These are phyloP conservation scores for Trichoderma gamsii DNA, from an alignment of 495 filamentous ascomycete species.

Conservation along the genomic window DNA sequence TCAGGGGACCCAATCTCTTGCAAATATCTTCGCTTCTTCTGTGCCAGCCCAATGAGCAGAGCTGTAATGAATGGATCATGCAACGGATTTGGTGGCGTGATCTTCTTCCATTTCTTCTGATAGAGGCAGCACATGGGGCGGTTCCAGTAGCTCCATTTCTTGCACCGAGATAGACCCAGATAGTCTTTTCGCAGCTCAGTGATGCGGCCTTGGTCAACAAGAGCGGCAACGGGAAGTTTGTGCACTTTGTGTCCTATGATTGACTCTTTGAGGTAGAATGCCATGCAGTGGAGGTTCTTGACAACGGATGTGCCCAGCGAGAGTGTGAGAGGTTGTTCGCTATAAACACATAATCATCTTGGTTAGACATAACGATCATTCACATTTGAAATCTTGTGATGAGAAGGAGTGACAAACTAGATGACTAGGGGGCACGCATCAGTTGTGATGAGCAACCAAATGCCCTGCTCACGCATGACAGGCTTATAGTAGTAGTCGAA, in stretches of 20 bases:
- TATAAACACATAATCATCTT: background rate
- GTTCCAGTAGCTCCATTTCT: background rate
- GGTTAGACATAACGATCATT: background rate
- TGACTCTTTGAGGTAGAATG: background rate
- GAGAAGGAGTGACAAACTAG: background rate
- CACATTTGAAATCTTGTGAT: background rate
- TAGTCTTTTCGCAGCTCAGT: background rate
- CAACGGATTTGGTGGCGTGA: background rate
- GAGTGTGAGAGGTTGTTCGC: background rate
- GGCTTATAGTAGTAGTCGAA: background rate
- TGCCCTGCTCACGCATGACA: background rate
- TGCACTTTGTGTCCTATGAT: background rate
- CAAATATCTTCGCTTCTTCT: background rate
- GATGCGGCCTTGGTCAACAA: background rate
- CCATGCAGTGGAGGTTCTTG: background rate
- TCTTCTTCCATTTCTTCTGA: conserved; percentile 10
- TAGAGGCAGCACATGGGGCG: background rate
- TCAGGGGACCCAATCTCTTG: background rate
- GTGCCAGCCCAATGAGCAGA: background rate
- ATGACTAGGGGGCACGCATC: background rate
- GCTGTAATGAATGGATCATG: background rate
- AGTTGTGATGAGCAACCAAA: background rate
- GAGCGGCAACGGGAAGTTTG: background rate
- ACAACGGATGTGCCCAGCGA: background rate
- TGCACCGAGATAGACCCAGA: background rate